These are phyloP conservation scores for Salpingoeca rosetta DNA, from an alignment of 78 protist species.

Conservation along the genomic window DNA sequence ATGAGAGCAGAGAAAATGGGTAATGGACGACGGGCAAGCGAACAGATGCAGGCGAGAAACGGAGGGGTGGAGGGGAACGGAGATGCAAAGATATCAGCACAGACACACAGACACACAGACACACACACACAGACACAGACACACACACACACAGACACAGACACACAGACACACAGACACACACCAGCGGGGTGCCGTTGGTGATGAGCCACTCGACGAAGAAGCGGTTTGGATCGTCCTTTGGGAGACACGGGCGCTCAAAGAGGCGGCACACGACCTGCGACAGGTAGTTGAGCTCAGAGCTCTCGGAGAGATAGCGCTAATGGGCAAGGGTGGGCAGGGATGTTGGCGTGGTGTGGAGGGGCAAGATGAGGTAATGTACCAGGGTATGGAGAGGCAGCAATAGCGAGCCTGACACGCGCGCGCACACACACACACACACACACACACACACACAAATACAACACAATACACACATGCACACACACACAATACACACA, in stretches of 20 bases:
- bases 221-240: not conserved
- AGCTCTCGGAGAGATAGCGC: not conserved
- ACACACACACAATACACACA: not conserved
- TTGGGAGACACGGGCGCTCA: not conserved
- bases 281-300: conserved; percentile 43
- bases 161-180: not conserved
- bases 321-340: not conserved
- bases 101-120: not conserved
- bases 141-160: not conserved
- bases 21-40: too few relatives aligned
- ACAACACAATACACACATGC: not conserved
- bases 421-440: not conserved
- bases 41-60: too few relatives aligned
- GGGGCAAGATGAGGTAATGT: not conserved
- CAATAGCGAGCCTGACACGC: not conserved
- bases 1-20: too few relatives aligned
- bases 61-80: too few relatives aligned
- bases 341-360: not conserved
- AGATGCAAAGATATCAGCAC: not conserved
- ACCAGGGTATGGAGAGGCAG: not conserved
- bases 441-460: not conserved
- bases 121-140: not conserved
- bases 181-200: not conserved
- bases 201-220: not conserved
- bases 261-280: conserved; percentile 45